Conservation (phyloP, 164 flowering plant species). For the Kingdonia uniflora region DNA sequence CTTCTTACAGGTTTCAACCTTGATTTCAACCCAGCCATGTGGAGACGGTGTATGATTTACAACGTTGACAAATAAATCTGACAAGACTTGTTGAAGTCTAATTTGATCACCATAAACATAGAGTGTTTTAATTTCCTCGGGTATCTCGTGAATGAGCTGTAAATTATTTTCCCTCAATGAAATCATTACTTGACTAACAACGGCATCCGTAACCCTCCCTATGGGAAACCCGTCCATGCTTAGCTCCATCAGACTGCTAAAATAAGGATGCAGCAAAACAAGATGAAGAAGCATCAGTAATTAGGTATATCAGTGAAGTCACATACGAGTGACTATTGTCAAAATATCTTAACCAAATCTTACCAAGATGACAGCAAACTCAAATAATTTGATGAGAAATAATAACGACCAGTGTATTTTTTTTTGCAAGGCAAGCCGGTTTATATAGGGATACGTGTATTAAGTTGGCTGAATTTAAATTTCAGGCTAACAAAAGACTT, state of each 20-base stretch:
- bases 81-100: conserved; percentile 51
- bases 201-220: conserved; percentile 45
- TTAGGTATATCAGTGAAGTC: no score
- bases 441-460: no score
- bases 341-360: no score
- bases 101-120: conserved; percentile 46
- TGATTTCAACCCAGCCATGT: conserved; percentile 65
- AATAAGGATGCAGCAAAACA: conserved; percentile 10
- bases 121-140: conserved; percentile 39
- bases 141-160: conserved; percentile 42
- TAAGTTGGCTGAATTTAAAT: no score
- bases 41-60: conserved; percentile 39
- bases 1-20: conserved; percentile 31
- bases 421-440: no score
- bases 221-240: conserved; percentile 39
- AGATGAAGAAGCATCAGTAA: no score
- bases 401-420: no score
- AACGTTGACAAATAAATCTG: conserved; percentile 47
- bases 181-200: conserved; percentile 62
- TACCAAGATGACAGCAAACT: no score
- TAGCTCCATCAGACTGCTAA: conserved; percentile 33
- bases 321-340: no score
- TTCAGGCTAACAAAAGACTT: no score
- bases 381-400: no score
- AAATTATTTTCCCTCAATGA: conserved; percentile 36